A percentile compares a stretch with the other conserved stretches of the same genome.
These are phyloP conservation scores for Fusarium transvaalense DNA, from an alignment of 2,329 filamentous ascomycete genomes.

Conservation along the genomic window DNA sequence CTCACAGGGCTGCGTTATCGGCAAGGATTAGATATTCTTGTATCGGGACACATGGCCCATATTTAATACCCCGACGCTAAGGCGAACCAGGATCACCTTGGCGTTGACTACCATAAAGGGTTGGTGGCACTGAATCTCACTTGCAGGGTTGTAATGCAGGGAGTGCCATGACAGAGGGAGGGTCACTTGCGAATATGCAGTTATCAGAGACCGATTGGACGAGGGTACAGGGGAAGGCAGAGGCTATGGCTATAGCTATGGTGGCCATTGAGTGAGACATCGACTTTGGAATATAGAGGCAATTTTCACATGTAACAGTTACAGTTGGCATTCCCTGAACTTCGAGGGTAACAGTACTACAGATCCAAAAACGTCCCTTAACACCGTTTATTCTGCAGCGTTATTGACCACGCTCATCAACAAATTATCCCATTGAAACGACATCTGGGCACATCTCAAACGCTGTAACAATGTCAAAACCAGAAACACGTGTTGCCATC, in stretches of 20 bases:
- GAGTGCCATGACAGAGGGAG: too few species aligned
- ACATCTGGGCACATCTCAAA: too few species aligned
- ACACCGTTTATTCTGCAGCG: neutral
- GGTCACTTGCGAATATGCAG: neutral
- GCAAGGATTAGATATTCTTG: neutral
- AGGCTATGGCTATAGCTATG: neutral
- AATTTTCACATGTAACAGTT: neutral
- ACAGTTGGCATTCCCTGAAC: too few species aligned
- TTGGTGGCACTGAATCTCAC: neutral
- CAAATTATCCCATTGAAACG: too few species aligned
- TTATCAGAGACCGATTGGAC: neutral
- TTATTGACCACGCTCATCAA: neutral
- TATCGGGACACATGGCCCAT: neutral
- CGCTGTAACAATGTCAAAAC: neutral
- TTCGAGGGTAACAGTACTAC: too few species aligned
- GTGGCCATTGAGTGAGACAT: neutral
- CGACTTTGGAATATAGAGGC: neutral
- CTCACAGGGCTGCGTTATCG: neutral
- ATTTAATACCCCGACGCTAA: neutral
- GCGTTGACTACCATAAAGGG: neutral
- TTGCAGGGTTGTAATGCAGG: neutral
- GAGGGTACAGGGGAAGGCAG: neutral
- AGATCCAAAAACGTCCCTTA: neutral
- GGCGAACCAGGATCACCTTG: neutral
- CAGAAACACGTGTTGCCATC: constrained; percentile 5